Base-by-base conservation (phyloP, 108 stramenopile species). In the Schizochytrium sp. region DNA sequence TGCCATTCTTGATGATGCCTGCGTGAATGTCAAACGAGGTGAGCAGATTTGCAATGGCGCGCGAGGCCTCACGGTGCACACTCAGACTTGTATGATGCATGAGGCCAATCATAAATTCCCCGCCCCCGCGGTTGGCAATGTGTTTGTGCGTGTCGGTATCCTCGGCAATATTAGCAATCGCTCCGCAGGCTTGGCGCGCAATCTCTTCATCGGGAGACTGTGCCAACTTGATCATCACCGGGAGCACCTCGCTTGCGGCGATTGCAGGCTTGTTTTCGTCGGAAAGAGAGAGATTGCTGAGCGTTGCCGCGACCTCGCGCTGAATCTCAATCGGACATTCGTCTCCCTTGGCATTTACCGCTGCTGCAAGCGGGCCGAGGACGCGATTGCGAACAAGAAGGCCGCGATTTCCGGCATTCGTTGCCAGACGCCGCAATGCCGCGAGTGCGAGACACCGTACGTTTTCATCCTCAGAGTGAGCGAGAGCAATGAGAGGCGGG, bases 21-120 rank as follows among this genome's bases (percentile, higher is more conserved):
- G 91, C 57, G 63, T 96, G 95, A 25, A 94, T 92, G 58, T 95
- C 92, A 72, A 88, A 87, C 19, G 93, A 92, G 16, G 95, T 93
- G 72, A 96, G 89, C 51, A 96, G 45, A 87, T 96, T 96, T 34
- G 95, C 89, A 8, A 95, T 87, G 25, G 94, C 93, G 51, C 96
- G 93, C n/a, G 92, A 91, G 48, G 96, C 95, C 91, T 96, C 96
- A 0, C 95, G 91, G 90, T 95, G 95, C 21, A 96, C 94, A 87
- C 92, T 95, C 58, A 93, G 87, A 34, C 88, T 72, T 59, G 89
- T 87, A 88, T 94, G 95, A 23, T 88, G 83, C 83, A 96, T 89
- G 43, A 94, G 60, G 4, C 88, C 91, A 34, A 95, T 58, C 89
- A 96, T 90, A 41, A 60, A 89, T 28, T 88, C 47, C 29, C 91